Evolutionary conservation across 1,139 yeast genomes (phyloP).

Genomic region (Hanseniaspora uvarum): DNA sequence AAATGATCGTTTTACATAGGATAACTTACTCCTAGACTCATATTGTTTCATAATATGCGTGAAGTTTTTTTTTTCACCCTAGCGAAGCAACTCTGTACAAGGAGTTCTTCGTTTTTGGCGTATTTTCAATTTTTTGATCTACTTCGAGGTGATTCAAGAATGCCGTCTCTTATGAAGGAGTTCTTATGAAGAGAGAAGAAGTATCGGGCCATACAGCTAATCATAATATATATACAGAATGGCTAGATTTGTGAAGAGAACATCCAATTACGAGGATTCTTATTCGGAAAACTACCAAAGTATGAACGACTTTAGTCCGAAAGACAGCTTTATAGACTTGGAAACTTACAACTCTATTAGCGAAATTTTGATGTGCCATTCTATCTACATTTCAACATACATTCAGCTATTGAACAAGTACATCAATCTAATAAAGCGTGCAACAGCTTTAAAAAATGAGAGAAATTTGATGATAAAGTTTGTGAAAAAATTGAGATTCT

Average conservation of each 20-base stretch:
- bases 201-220: neutral
- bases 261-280: neutral
- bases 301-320: neutral
- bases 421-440: constrained; percentile 28
- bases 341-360: neutral
- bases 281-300: neutral
- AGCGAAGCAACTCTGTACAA: too few relatives aligned
- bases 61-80: too few relatives aligned
- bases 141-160: too few relatives aligned
- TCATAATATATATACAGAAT: neutral
- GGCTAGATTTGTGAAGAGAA: neutral
- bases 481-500: constrained; percentile 30
- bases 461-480: constrained; percentile 30
- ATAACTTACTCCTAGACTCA: too few relatives aligned
- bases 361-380: constrained; percentile 14
- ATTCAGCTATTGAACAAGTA: constrained; percentile 28
- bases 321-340: neutral
- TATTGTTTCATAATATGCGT: too few relatives aligned
- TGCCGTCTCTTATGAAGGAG: too few relatives aligned
- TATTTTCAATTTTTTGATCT: too few relatives aligned
- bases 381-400: constrained; percentile 27
- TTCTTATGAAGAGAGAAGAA: neutral
- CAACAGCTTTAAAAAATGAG: constrained; percentile 28
- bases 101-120: too few relatives aligned
- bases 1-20: too few relatives aligned